Conservation (phyloP, 1,139 yeast species). For the Zygoascus hellenicus region DNA sequence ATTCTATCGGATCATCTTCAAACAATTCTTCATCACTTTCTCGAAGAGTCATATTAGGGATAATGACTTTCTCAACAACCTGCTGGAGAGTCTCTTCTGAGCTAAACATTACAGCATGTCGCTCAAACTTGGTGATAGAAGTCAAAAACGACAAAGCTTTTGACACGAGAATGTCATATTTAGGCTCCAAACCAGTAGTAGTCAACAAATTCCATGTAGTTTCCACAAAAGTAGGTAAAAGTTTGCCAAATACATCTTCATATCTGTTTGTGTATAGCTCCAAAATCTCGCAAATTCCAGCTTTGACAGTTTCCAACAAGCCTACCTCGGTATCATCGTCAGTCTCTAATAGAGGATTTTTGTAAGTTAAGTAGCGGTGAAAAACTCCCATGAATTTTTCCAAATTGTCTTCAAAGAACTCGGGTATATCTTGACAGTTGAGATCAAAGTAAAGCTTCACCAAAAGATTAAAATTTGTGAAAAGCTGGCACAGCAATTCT, state of each 20-base stretch:
- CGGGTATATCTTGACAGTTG: conserved; percentile 97
- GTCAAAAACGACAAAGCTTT: conserved; percentile 78
- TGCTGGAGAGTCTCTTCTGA: conserved; percentile 65
- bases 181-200: conserved; percentile 59
- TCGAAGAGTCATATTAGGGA: conserved; percentile 77
- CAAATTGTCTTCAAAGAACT: conserved; percentile 91
- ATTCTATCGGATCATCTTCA: conserved; percentile 96
- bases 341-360: conserved; percentile 46
- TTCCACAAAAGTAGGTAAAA: conserved; percentile 73
- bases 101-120: conserved; percentile 57
- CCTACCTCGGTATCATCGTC: conserved; percentile 73
- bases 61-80: conserved; percentile 72
- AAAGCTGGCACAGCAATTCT: conserved; percentile 46
- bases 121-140: conserved; percentile 67
- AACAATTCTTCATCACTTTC: conserved; percentile 86
- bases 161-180: conserved; percentile 79
- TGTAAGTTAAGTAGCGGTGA: conserved; percentile 69
- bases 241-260: conserved; percentile 79
- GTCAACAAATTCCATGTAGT: conserved; percentile 77
- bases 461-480: conserved; percentile 67
- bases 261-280: conserved; percentile 85
- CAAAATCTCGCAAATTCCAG: conserved; percentile 78
- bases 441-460: conserved; percentile 84
- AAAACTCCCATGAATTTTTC: conserved; percentile 69
- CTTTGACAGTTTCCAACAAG: conserved; percentile 64